A percentile compares a stretch with the other conserved stretches of the same genome.
Evolutionary conservation across 768 basidiomycete species (phyloP).

Genomic region (Goffeauzyma gilvescens): DNA sequence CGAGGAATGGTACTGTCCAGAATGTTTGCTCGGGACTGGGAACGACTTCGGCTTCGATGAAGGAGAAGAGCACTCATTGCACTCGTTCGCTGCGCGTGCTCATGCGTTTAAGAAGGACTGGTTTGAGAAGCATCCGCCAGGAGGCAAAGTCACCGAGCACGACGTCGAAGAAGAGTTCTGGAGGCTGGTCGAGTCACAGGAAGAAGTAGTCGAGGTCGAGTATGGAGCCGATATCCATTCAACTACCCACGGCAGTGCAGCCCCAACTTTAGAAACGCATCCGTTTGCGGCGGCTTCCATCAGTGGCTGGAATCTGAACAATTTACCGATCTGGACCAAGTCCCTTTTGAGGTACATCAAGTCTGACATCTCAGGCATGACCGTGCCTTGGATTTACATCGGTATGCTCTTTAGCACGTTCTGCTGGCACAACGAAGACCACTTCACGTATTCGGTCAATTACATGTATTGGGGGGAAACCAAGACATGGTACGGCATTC

Average conservation of each 20-base stretch:
- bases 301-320: slow-evolving; percentile 95
- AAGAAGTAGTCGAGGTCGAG: slow-evolving; percentile 90
- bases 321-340: slow-evolving; percentile 78
- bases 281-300: slow-evolving; percentile 68
- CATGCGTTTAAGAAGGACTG: slow-evolving; percentile 70
- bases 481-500: slow-evolving; percentile 98
- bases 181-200: slow-evolving; percentile 73
- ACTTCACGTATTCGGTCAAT: slow-evolving; percentile 92
- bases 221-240: slow-evolving; percentile 99
- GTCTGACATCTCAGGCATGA: slow-evolving; percentile 98
- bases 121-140: slow-evolving; percentile 54
- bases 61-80: slow-evolving; percentile 81
- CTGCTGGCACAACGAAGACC: slow-evolving; percentile 99
- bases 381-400: slow-evolving; percentile 96
- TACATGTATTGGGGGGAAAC: slow-evolving; percentile 99
- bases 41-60: slow-evolving; percentile 97
- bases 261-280: slow-evolving; percentile 87
- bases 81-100: slow-evolving; percentile 81
- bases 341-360: slow-evolving; percentile 93
- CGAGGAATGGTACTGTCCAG: slow-evolving; percentile 89
- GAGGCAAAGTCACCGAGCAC: slow-evolving; percentile 50
- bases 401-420: slow-evolving; percentile 99
- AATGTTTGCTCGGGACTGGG: slow-evolving; percentile 74
- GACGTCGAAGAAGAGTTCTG: slow-evolving; percentile 94
- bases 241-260: slow-evolving; percentile 88